Base-by-base conservation (phyloP, 352 stramenopile species). In the Ophiocytium majus region DNA sequence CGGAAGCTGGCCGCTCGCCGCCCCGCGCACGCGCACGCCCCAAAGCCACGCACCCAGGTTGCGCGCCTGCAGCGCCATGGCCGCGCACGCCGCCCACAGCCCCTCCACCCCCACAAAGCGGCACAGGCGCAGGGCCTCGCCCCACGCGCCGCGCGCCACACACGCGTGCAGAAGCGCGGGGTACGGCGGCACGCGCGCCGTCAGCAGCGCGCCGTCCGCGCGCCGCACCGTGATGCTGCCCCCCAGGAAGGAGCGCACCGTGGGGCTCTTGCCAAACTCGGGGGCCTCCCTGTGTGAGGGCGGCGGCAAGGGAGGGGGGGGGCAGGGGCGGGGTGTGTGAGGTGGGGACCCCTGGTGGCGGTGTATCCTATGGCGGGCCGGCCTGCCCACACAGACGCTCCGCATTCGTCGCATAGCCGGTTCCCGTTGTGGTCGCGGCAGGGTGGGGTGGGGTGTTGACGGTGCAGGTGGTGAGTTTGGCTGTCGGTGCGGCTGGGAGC, bases 71-170 rank as follows among this genome's bases (percentile, higher is more conserved):
- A 98, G 86, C 1, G 95, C 94, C 92, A 97, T 97, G 14, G 93
- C 93, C 0, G 94, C 93, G 23, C 97, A 89, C 71, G 91, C 95
- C 14, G 93, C 96, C 95, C 95, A 98, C 9, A 98, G 88, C 32
- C 86, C 89, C 85, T 94, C 92, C 79, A 90, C 94, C 85, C 97
- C 95, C 49, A 97, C 93, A 17, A 85, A 79, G 9, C 85, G 93
- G 75, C 95, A 98, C 14, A 98, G 88, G 0, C 94, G 91, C 14
- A 97, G 92, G 1, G 94, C 93, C 82, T 98, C 95, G 79, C 97
- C 94, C 94, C 95, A 98, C 74, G 96, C 93, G 0, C 91, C 86
- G 19, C 86, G 80, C 9, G 87, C 86, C 0, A 92, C 94, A 82
- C 97, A 96, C 88, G 95, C 92, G 89, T 96, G 94, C 32, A 98